A percentile compares a stretch with the other conserved stretches of the same genome.
Conservation (phyloP, 2,329 filamentous ascomycete genomes). For the Beauveria rudraprayagi region DNA sequence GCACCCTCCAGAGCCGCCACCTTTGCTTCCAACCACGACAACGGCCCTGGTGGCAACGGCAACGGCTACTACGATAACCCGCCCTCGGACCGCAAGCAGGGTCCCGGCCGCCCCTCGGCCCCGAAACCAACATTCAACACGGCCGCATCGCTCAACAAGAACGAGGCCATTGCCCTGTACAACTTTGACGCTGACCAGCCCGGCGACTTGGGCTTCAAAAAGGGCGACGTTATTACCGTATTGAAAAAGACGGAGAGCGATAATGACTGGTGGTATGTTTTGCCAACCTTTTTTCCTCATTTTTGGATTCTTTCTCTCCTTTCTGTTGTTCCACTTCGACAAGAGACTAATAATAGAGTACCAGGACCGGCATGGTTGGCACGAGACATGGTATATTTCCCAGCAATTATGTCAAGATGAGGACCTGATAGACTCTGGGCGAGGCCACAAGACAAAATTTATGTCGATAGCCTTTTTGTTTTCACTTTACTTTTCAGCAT, state of each 20-base stretch:
- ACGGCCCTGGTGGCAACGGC: slow-evolving; percentile 40
- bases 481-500: background rate
- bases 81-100: slow-evolving; percentile 35
- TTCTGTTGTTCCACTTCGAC: background rate
- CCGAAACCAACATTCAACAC: slow-evolving; percentile 79
- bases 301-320: background rate
- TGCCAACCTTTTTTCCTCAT: too few relatives aligned
- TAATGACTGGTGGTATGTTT: slow-evolving; percentile 83
- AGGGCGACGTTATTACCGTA: slow-evolving; percentile 93
- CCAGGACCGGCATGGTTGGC: slow-evolving; percentile 81
- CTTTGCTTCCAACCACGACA: slow-evolving; percentile 33
- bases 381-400: slow-evolving; percentile 86
- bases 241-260: slow-evolving; percentile 89
- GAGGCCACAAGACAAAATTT: background rate
- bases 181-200: slow-evolving; percentile 93
- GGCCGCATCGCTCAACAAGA: slow-evolving; percentile 49
- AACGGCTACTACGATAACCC: slow-evolving; percentile 47
- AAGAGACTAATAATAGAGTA: slow-evolving; percentile 7
- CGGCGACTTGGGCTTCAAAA: slow-evolving; percentile 91
- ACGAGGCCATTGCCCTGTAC: slow-evolving; percentile 85
- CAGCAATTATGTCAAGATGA: slow-evolving; percentile 66
- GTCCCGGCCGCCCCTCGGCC: slow-evolving; percentile 71
- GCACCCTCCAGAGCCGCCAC: slow-evolving; percentile 44
- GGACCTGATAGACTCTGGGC: background rate
- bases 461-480: background rate